phyloP scores from a whole-genome alignment of 306 rosid genomes.

The Hippophae rhamnoides region DNA sequence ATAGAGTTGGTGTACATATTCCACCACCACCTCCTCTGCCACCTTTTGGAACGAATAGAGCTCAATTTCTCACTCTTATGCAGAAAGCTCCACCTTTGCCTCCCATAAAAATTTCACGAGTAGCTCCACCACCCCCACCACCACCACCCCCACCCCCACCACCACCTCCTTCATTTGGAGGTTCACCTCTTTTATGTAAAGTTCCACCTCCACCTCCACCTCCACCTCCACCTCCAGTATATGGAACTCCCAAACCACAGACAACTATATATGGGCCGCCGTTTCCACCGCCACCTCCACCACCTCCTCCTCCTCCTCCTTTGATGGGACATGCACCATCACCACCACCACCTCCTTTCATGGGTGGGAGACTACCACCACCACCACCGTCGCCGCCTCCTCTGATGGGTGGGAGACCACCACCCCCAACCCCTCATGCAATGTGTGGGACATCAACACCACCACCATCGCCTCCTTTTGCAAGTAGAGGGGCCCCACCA shows the following conservation, averaged over 20 bases:
- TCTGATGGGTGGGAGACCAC: constrained; percentile 13
- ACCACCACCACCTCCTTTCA: constrained; percentile 7
- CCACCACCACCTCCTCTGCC: constrained; percentile 18
- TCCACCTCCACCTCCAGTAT: constrained; percentile 9
- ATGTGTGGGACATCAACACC: constrained; percentile 15
- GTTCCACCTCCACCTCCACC: constrained; percentile 8
- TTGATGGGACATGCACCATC: background rate
- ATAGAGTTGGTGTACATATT: constrained; percentile 15
- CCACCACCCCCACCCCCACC: constrained; percentile 7
- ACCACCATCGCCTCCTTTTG: constrained; percentile 23
- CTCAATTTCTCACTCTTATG: constrained; percentile 16
- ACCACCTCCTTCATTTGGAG: background rate
- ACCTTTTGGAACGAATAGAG: background rate
- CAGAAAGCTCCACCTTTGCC: constrained; percentile 23
- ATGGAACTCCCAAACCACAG: constrained; percentile 18
- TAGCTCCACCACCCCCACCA: constrained; percentile 24
- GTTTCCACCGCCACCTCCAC: constrained; percentile 30
- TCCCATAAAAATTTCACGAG: constrained; percentile 23
- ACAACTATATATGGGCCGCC: constrained; percentile 12
- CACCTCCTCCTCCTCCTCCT: constrained; percentile 1
- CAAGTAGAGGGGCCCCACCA: constrained; percentile 17
- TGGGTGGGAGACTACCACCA: background rate
- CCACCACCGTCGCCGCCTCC: constrained; percentile 42
- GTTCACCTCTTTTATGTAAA: background rate
- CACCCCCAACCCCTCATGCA: constrained; percentile 22